Evolutionary conservation across 345 rosid species (phyloP).

Genomic region (Pistacia atlantica): DNA sequence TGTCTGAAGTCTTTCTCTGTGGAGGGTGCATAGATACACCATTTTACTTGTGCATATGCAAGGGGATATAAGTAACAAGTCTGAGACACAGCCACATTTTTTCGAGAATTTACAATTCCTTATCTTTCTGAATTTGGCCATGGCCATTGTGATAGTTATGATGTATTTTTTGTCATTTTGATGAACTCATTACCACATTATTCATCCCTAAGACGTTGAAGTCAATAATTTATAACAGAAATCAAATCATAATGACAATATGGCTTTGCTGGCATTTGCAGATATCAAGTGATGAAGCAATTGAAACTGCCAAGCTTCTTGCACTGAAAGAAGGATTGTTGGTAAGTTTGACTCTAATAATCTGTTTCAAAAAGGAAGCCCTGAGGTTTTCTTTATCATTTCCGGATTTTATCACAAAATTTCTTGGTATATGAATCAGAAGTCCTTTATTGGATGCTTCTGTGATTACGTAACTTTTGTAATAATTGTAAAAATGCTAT

Average conservation of each 20-base stretch:
- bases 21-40: neutral
- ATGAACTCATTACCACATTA: neutral
- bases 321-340: constrained; percentile 65
- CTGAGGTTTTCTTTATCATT: neutral
- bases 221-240: neutral
- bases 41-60: neutral
- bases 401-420: neutral
- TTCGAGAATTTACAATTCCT: neutral
- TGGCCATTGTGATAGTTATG: neutral
- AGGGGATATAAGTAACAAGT: neutral
- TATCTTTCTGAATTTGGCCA: neutral
- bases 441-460: neutral
- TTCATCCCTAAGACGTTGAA: neutral
- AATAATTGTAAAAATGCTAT: neutral
- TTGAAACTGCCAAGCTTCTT: constrained; percentile 55
- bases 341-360: constrained; percentile 24
- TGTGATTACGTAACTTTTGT: neutral
- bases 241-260: neutral
- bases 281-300: constrained; percentile 63
- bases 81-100: neutral
- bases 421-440: neutral
- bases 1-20: neutral
- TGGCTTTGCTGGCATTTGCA: constrained; percentile 21
- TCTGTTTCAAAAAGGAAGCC: neutral
- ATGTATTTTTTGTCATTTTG: neutral